phyloP scores from a whole-genome alignment of 2,329 filamentous ascomycete species.

The Beauveria rudraprayagi region DNA sequence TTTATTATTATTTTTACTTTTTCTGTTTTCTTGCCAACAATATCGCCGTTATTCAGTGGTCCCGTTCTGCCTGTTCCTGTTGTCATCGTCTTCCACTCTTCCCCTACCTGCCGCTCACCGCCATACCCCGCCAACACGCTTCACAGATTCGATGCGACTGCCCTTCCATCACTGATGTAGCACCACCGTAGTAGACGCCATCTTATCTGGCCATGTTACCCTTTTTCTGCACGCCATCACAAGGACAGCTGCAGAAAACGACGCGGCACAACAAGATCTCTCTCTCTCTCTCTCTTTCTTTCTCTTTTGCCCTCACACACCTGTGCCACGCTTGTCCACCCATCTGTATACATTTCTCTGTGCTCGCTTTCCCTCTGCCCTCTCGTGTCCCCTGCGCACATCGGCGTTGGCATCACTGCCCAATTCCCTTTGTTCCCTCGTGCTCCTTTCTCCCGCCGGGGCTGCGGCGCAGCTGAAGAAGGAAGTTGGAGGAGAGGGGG shows the following conservation, averaged over 20 bases:
- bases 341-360: neutral
- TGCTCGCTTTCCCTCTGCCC: neutral
- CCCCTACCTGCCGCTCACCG: no score
- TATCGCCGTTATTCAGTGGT: no score
- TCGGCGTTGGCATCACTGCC: neutral
- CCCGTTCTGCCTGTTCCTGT: no score
- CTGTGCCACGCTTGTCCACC: no score
- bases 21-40: neutral
- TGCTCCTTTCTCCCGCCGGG: neutral
- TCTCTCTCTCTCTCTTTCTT: neutral
- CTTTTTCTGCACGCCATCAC: neutral
- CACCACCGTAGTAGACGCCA: neutral
- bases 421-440: neutral
- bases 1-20: neutral
- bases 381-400: neutral
- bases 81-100: no score
- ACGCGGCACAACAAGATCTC: neutral
- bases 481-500: neutral
- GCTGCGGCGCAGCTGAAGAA: neutral
- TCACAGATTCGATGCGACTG: no score
- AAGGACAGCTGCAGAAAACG: neutral
- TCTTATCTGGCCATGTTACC: neutral
- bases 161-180: no score
- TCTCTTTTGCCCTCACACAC: no score
- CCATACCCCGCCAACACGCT: no score